A percentile compares a stretch with the other conserved stretches of the same genome.
These are phyloP conservation scores for Colletotrichum gloeosporioides DNA, from an alignment of 2,329 filamentous ascomycete species.

Conservation along the genomic window DNA sequence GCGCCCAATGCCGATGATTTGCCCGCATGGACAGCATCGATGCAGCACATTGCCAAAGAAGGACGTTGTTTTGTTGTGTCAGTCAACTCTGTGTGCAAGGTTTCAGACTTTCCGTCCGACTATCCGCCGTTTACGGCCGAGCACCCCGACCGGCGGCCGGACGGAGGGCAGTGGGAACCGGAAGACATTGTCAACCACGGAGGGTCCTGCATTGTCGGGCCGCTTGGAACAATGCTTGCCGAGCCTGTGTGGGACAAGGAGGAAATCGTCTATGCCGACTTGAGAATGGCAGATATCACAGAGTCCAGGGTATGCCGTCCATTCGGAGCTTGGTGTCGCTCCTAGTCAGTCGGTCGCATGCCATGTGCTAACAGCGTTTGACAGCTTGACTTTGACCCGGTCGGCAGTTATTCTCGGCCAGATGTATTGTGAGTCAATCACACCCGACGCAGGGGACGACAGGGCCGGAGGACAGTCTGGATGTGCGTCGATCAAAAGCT, in stretches of 20 bases:
- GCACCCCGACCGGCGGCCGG: conserved; percentile 41
- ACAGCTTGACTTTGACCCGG: conserved; percentile 46
- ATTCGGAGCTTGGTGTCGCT: background rate
- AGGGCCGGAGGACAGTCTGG: background rate
- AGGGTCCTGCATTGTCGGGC: conserved; percentile 45
- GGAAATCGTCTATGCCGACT: conserved; percentile 40
- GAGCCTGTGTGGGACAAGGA: conserved; percentile 46
- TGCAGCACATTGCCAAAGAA: conserved; percentile 51
- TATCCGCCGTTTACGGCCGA: conserved; percentile 45
- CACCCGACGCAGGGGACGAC: background rate
- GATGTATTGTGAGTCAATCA: conserved; percentile 41
- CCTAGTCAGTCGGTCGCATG: background rate
- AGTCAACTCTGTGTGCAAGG: conserved; percentile 44
- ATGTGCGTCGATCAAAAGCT: background rate
- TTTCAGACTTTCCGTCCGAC: conserved; percentile 45
- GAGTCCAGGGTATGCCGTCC: conserved; percentile 38
- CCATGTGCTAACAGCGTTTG: background rate
- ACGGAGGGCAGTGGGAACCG: conserved; percentile 39
- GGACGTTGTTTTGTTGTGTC: conserved; percentile 48
- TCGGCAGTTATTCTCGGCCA: conserved; percentile 44
- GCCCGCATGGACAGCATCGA: conserved; percentile 41
- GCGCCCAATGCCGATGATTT: conserved; percentile 37
- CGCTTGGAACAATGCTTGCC: conserved; percentile 39
- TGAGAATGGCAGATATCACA: conserved; percentile 36
- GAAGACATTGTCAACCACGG: conserved; percentile 44